Conservation (phyloP, 1,284 basidiomycete species). For the Trametes sp. region DNA sequence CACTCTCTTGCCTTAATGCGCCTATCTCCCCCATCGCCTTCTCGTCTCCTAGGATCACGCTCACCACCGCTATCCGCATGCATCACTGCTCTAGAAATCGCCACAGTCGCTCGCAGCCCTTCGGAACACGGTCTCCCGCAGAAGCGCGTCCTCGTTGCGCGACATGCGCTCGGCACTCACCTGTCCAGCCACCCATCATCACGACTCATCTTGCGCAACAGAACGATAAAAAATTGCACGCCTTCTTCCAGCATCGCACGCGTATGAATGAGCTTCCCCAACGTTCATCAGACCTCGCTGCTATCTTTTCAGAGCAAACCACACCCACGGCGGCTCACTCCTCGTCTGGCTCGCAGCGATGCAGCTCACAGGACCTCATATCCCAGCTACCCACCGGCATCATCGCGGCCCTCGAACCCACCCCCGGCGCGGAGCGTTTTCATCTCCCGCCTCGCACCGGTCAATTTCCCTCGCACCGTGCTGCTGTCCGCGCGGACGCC, state of each 20-base stretch:
- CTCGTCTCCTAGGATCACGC: background rate
- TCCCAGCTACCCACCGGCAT: background rate
- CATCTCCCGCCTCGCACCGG: constrained; percentile 17
- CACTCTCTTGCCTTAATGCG: background rate
- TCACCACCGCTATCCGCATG: background rate
- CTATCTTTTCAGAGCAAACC: no score
- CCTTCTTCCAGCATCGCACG: background rate
- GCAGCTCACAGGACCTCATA: background rate
- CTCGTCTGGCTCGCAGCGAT: background rate
- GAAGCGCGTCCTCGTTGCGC: constrained; percentile 17
- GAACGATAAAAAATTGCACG: constrained; percentile 2
- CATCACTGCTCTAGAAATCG: no score
- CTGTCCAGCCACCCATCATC: background rate
- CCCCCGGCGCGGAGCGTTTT: constrained; percentile 14
- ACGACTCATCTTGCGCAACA: constrained; percentile 1
- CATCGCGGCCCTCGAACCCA: background rate
- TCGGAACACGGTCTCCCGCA: constrained; percentile 19
- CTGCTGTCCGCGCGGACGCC: background rate
- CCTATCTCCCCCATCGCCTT: background rate
- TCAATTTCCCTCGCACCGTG: constrained; percentile 12
- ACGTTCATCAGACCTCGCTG: background rate
- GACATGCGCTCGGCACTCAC: background rate
- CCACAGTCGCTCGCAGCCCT: background rate
- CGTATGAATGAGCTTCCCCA: background rate
- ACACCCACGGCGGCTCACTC: no score